phyloP scores from a whole-genome alignment of 805 yeast species.

The Candida yuanshanica region DNA sequence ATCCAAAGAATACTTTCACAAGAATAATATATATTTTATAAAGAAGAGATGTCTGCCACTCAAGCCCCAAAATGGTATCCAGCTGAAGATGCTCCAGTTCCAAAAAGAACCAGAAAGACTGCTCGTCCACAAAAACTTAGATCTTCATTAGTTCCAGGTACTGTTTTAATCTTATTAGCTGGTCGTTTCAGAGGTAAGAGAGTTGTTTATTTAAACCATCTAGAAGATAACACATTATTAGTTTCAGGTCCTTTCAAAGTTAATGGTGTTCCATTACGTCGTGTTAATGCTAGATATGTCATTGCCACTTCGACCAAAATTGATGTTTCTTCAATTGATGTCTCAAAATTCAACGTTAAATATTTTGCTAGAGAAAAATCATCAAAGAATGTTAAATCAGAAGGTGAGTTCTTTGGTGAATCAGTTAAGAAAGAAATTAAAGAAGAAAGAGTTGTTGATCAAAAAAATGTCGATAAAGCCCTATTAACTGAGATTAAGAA shows the following conservation, averaged over 20 bases:
- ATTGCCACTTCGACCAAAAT: slow-evolving; percentile 97
- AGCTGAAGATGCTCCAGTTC: slow-evolving; percentile 83
- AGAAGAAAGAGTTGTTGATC: slow-evolving; percentile 94
- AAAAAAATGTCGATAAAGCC: slow-evolving; percentile 90
- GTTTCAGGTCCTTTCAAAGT: slow-evolving; percentile 99
- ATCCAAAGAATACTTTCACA: no score
- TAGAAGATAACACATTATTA: slow-evolving; percentile 96
- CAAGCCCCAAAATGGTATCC: slow-evolving; percentile 91
- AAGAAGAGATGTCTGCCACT: slow-evolving; percentile 23
- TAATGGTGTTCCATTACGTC: slow-evolving; percentile 99
- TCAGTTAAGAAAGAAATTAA: slow-evolving; percentile 77
- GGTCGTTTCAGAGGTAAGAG: slow-evolving; percentile 99
- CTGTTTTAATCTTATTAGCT: slow-evolving; percentile 94
- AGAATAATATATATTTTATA: no score
- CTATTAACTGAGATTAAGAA: slow-evolving; percentile 91
- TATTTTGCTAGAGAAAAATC: slow-evolving; percentile 96
- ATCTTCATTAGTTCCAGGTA: slow-evolving; percentile 94
- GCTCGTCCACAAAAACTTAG: slow-evolving; percentile 92
- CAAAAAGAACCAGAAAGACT: slow-evolving; percentile 87
- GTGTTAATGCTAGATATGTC: slow-evolving; percentile 98
- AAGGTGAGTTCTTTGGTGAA: slow-evolving; percentile 86
- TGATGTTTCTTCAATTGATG: slow-evolving; percentile 72
- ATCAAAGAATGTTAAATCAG: slow-evolving; percentile 77
- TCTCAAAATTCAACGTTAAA: slow-evolving; percentile 85
- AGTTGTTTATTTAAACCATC: slow-evolving; percentile 94